phyloP scores from a whole-genome alignment of 169 alveolate species.

The Eimeria sp. region DNA sequence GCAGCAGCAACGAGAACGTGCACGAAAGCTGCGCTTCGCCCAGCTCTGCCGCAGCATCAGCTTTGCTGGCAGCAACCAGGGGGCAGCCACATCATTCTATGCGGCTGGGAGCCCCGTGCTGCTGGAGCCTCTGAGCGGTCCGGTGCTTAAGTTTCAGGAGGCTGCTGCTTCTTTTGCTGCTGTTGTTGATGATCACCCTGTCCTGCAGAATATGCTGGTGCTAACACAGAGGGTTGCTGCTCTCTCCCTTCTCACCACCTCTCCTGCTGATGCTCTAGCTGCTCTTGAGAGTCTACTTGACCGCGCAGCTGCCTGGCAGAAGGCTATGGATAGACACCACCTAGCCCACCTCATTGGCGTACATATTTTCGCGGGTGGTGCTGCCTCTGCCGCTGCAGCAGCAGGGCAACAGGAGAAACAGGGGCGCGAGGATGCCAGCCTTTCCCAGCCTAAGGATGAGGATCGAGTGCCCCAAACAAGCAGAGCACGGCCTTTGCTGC shows the following conservation, averaged over 20 bases:
- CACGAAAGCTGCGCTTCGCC: conserved; percentile 75
- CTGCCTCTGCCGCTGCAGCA: background rate
- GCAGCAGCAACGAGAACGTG: conserved; percentile 81
- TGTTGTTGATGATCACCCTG: conserved; percentile 70
- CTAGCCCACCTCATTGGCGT: conserved; percentile 42
- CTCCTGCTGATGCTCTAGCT: conserved; percentile 78
- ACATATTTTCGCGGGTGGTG: background rate
- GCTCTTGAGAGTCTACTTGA: conserved; percentile 82
- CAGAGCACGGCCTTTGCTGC: background rate
- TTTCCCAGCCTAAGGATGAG: background rate
- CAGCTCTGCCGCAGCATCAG: conserved; percentile 54
- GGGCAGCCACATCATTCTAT: conserved; percentile 77
- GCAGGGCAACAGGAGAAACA: background rate
- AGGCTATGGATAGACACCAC: conserved; percentile 72
- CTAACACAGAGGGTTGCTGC: conserved; percentile 41
- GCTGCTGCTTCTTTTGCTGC: conserved; percentile 24
- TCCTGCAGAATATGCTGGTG: conserved; percentile 58
- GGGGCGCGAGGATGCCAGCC: background rate
- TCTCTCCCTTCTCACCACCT: conserved; percentile 43
- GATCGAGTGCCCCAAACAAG: background rate
- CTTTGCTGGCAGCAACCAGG: background rate
- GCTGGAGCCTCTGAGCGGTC: conserved; percentile 70
- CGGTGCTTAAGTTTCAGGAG: conserved; percentile 57
- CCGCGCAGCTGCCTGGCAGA: conserved; percentile 75
- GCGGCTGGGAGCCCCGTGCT: conserved; percentile 66